A percentile compares a stretch with the other conserved stretches of the same genome.
Evolutionary conservation across 2,329 filamentous ascomycete species (phyloP).

Genomic region (Tolypocladium amazonense): DNA sequence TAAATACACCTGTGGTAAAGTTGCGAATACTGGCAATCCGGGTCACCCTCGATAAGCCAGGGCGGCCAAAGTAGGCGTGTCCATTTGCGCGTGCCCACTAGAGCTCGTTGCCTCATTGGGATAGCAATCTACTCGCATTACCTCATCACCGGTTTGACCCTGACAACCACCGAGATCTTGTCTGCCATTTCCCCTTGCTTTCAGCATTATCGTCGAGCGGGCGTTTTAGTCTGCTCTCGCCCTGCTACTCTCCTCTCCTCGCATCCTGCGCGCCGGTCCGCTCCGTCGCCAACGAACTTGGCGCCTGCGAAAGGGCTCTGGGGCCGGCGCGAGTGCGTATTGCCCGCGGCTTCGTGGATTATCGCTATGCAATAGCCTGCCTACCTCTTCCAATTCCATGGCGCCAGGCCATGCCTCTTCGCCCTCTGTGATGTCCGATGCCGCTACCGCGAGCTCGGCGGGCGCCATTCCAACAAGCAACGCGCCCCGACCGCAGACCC

Average conservation of each 20-base stretch:
- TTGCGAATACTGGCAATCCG: background rate
- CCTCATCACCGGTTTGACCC: background rate
- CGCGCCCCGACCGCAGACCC: background rate
- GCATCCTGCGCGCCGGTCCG: background rate
- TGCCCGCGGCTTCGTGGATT: background rate
- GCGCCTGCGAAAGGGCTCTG: background rate
- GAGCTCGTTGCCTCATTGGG: background rate
- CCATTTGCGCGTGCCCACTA: background rate
- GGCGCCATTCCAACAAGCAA: background rate
- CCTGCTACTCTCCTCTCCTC: background rate
- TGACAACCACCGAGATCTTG: background rate
- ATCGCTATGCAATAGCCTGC: background rate
- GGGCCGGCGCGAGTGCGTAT: background rate
- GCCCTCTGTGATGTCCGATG: background rate
- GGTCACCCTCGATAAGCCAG: too few species aligned
- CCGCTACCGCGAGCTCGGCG: background rate
- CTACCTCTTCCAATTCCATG: background rate
- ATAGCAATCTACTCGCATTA: background rate
- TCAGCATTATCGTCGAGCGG: background rate
- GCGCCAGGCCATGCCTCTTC: background rate
- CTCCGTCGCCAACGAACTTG: background rate
- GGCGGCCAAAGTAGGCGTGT: too few species aligned
- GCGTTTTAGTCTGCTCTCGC: background rate
- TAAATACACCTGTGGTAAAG: too few species aligned
- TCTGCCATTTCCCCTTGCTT: background rate